Evolutionary conservation across 257 asterid genomes (phyloP).

Genomic region (Striga asiatica): DNA sequence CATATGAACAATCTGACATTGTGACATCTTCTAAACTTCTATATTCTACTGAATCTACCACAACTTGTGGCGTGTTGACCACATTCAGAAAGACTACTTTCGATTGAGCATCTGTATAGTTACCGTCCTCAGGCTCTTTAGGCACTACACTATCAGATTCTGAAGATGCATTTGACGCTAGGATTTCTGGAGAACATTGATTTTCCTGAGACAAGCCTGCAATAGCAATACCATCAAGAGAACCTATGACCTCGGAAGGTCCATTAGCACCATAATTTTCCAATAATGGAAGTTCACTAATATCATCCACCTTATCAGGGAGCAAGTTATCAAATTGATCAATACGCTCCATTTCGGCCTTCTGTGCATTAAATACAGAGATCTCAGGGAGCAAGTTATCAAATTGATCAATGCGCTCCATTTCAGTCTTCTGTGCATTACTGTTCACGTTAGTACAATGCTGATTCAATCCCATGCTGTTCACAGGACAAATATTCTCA

Average conservation of each 20-base stretch:
- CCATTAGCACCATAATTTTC: neutral
- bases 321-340: conserved; percentile 11
- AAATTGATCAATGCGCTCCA: too few species aligned
- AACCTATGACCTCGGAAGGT: neutral
- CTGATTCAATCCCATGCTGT: conserved; percentile 13
- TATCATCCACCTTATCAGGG: neutral
- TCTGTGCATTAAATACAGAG: conserved; percentile 18
- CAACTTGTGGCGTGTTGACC: conserved; percentile 15
- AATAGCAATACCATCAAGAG: neutral
- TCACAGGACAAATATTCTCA: conserved; percentile 9
- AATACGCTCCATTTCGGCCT: conserved; percentile 13
- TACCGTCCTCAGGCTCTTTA: conserved; percentile 19
- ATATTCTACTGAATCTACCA: conserved; percentile 13
- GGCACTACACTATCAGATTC: conserved; percentile 19
- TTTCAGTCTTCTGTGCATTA: conserved; percentile 8
- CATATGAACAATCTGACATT: conserved; percentile 20
- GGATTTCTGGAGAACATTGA: conserved; percentile 10
- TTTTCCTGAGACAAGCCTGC: conserved; percentile 20
- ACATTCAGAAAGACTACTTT: conserved; percentile 14
- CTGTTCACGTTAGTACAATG: conserved; percentile 14
- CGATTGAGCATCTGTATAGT: conserved; percentile 20
- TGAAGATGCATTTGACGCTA: conserved; percentile 19
- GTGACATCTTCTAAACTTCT: conserved; percentile 16
- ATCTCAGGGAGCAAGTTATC: too few species aligned
- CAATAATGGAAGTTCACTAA: neutral